These are phyloP conservation scores for Crinitomyces ghanaensis DNA, from an alignment of 805 yeast species.

Conservation along the genomic window DNA sequence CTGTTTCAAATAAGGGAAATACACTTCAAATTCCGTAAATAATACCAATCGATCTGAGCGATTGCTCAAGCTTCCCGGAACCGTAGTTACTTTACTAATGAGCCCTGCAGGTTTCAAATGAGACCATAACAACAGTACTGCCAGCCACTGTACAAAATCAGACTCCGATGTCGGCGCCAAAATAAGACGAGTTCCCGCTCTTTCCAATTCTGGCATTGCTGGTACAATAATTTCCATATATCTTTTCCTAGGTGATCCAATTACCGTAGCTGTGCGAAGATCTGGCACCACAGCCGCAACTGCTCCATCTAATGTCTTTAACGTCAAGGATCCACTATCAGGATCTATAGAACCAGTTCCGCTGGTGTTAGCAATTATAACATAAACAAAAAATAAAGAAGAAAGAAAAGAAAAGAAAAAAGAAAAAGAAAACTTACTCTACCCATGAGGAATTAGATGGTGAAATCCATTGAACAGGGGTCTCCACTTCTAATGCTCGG, in stretches of 20 bases:
- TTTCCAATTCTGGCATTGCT: slow-evolving; percentile 4
- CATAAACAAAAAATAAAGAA: too few relatives aligned
- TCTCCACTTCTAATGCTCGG: slow-evolving; percentile 5
- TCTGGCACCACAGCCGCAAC: slow-evolving; percentile 9
- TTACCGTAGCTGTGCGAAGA: slow-evolving; percentile 11
- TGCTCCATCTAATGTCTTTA: slow-evolving; percentile 5
- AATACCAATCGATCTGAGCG: slow-evolving; percentile 9
- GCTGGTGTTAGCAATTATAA: slow-evolving; percentile 1
- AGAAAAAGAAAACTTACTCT: neutral
- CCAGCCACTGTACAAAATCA: slow-evolving; percentile 13
- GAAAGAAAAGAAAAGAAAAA: neutral
- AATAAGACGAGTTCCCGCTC: too few relatives aligned
- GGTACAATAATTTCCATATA: slow-evolving; percentile 14
- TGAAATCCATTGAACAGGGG: slow-evolving; percentile 14
- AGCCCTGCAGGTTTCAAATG: slow-evolving; percentile 15
- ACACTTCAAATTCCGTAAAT: slow-evolving; percentile 13
- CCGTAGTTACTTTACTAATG: slow-evolving; percentile 8
- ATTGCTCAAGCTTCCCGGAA: slow-evolving; percentile 1
- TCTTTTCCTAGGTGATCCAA: slow-evolving; percentile 9
- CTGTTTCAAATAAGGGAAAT: slow-evolving; percentile 9
- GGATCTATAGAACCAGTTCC: slow-evolving; percentile 10
- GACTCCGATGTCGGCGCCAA: slow-evolving; percentile 13
- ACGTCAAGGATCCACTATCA: slow-evolving; percentile 5
- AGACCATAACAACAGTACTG: slow-evolving; percentile 13
- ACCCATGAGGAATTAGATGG: slow-evolving; percentile 6